Evolutionary conservation across 257 asterid genomes (phyloP), one percentile per base, ranked within the genome.

Genomic region (Sherardia arvensis): DNA sequence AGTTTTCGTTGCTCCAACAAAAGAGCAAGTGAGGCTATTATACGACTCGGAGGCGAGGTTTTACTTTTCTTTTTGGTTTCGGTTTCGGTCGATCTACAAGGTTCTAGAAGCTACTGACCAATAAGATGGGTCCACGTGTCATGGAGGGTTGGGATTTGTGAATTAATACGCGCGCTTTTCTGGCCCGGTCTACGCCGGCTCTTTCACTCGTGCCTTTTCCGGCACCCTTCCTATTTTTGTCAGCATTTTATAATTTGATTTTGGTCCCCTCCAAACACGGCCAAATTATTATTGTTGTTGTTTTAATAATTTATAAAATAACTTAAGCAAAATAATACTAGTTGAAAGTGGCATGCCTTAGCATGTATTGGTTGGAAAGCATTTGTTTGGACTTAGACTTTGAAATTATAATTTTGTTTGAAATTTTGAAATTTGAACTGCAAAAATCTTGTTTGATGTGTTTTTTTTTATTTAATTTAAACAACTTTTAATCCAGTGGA

Each of bases 71-170:
- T 17, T 5, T 22, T n/a, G 33, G 53, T 68, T 69, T 71, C 64
- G 66, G 18, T 17, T 5, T 22, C 22, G 33, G 53, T 59, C 67
- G 60, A 53, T 65, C 62, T 59, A 8, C 17, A 40, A 34, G 45
- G 17, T 71, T 72, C 75, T 55, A 72, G 73, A 76, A 76, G 0
- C 30, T 63, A 6, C 75, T 1, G 7, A 0, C 70, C 78, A 73
- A 33, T 69, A 21, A 2, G 20, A 2, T 33, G 4, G 2, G 0
- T 64, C 65, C 76, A 69, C 81, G 76, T 59, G 65, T 69, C 23
- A 0, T 7, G 12, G 12, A 49, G 11, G 25, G 56, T 49, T 49
- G 23, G 23, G 20, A 12, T 62, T 34, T 40, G 20, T 38, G n/a
- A n/a, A 15, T 43, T n/a, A 18, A 27, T 21, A 34, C 33, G 40